These are phyloP conservation scores for Diaporthe velutina DNA, from an alignment of 2,329 filamentous ascomycete species.

Conservation along the genomic window DNA sequence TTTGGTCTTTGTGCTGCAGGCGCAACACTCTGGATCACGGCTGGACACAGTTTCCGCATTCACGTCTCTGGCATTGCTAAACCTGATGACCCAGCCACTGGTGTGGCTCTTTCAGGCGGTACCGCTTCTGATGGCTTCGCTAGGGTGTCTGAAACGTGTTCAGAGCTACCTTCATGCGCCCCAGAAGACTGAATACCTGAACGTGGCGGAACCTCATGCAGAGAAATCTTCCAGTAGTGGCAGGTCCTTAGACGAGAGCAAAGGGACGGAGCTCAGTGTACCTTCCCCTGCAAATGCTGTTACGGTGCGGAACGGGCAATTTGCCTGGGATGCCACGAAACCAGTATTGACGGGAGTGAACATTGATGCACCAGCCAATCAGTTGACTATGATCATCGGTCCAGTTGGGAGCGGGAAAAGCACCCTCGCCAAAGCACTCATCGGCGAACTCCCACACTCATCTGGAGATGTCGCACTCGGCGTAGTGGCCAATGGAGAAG, in stretches of 20 bases:
- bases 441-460: constrained; percentile 46
- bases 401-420: constrained; percentile 49
- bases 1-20: neutral
- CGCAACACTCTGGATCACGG: neutral
- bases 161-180: neutral
- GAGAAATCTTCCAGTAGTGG: neutral
- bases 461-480: constrained; percentile 44
- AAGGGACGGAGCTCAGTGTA: too few species aligned
- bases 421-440: constrained; percentile 44
- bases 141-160: neutral
- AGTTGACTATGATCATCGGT: constrained; percentile 46
- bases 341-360: constrained; percentile 43
- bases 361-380: constrained; percentile 42
- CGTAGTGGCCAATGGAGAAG: constrained; percentile 23
- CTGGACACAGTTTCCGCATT: neutral
- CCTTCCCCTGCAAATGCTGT: neutral
- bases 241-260: neutral
- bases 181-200: neutral
- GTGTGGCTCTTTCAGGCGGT: constrained; percentile 4
- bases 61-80: neutral
- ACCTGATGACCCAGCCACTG: neutral
- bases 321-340: neutral
- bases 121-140: neutral
- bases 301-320: neutral
- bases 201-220: neutral